These are phyloP conservation scores for Leccinum fibrillosum DNA, from an alignment of 768 basidiomycete genomes.

Conservation along the genomic window DNA sequence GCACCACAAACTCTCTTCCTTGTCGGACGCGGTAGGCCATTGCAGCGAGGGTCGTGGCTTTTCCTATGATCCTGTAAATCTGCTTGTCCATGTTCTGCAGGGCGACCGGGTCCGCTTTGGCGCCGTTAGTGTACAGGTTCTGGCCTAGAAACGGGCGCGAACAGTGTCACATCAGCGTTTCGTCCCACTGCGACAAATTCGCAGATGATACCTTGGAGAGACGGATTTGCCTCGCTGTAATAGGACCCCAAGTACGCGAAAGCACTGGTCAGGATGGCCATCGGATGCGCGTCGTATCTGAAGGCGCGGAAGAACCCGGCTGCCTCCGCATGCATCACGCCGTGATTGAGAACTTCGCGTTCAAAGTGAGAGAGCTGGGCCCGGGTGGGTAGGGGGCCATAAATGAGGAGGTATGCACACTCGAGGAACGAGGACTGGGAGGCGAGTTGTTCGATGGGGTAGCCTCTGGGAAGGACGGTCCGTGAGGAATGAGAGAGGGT, in stretches of 20 bases:
- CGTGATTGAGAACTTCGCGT: constrained; percentile 76
- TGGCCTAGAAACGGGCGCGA: constrained; percentile 49
- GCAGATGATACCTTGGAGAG: constrained; percentile 58
- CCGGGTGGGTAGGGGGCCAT: constrained; percentile 72
- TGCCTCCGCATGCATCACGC: constrained; percentile 62
- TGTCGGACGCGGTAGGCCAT: constrained; percentile 94
- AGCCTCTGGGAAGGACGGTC: constrained; percentile 52
- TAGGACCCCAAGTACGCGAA: constrained; percentile 88
- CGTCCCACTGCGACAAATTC: neutral
- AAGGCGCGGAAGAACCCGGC: constrained; percentile 69
- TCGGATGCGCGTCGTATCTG: constrained; percentile 90
- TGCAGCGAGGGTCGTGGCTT: constrained; percentile 86
- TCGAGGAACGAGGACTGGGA: constrained; percentile 78
- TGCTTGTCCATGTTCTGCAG: constrained; percentile 88
- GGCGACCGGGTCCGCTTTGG: constrained; percentile 60
- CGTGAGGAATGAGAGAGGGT: neutral
- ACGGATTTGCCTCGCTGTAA: constrained; percentile 86
- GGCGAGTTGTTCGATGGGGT: constrained; percentile 91
- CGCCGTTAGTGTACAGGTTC: constrained; percentile 68
- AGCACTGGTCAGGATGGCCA: constrained; percentile 85
- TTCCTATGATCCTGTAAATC: constrained; percentile 84
- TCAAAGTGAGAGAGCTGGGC: constrained; percentile 63
- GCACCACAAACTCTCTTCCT: constrained; percentile 83
- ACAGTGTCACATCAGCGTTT: constrained; percentile 1
- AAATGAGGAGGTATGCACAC: constrained; percentile 82